These are phyloP conservation scores for Chlamydomonas sphaeroides DNA, from an alignment of 139 green algal species.

Conservation along the genomic window DNA sequence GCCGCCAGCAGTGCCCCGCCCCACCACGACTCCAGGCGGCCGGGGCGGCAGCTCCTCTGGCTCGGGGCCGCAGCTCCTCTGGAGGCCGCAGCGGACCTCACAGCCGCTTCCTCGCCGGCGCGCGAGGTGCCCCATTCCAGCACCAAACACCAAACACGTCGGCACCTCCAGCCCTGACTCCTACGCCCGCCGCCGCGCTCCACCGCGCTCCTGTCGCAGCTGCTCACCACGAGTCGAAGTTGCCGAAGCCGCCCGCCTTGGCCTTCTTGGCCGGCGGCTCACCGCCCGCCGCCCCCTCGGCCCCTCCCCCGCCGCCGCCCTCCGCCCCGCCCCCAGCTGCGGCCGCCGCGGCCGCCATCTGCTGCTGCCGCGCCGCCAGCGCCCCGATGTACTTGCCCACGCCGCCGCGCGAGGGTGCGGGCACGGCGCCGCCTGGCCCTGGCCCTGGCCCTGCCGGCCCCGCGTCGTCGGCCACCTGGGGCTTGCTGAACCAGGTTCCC, in stretches of 20 bases:
- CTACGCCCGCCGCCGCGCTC: too few species aligned
- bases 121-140: too few species aligned
- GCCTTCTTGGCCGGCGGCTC: slow-evolving; percentile 65
- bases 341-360: slow-evolving; percentile 3
- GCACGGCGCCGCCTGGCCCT: neutral
- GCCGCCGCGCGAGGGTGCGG: slow-evolving; percentile 28
- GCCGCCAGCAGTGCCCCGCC: too few species aligned
- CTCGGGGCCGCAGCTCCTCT: too few species aligned
- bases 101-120: too few species aligned
- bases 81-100: too few species aligned
- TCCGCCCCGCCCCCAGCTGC: neutral
- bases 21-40: too few species aligned
- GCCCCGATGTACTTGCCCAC: slow-evolving; percentile 76
- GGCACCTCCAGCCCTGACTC: too few species aligned
- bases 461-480: neutral
- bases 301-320: neutral
- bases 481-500: slow-evolving; percentile 63
- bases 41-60: too few species aligned
- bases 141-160: too few species aligned
- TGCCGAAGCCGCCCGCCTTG: slow-evolving; percentile 62
- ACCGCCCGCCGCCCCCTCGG: neutral
- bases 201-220: too few species aligned
- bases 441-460: neutral
- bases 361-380: neutral
- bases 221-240: slow-evolving; percentile 81